phyloP scores from a whole-genome alignment of 2,329 filamentous ascomycete species.

The Talaromyces sp. region DNA sequence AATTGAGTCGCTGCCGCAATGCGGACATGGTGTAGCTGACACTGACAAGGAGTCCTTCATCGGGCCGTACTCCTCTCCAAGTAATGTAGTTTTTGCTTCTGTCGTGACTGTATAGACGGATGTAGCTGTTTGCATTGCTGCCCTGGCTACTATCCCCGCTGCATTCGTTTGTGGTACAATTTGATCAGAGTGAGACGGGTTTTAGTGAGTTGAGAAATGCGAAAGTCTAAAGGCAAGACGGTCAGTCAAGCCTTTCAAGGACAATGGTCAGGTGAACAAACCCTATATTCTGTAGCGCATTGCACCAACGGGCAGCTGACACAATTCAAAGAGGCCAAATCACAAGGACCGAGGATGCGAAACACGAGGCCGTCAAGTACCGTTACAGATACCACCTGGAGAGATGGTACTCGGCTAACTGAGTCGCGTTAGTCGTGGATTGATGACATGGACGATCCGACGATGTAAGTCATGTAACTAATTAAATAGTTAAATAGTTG shows the following conservation, averaged over 20 bases:
- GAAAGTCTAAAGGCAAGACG: background rate
- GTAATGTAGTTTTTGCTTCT: conserved; percentile 13
- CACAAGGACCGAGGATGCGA: conserved; percentile 8
- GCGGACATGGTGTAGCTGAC: conserved; percentile 33
- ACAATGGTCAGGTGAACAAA: conserved; percentile 4
- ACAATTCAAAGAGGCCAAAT: conserved; percentile 7
- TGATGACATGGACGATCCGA: background rate
- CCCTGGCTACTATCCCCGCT: background rate
- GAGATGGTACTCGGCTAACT: background rate
- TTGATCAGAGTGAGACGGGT: background rate
- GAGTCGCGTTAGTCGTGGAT: background rate
- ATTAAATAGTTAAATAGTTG: background rate
- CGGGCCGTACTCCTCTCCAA: conserved; percentile 10
- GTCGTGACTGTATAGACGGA: conserved; percentile 6
- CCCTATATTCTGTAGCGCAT: background rate
- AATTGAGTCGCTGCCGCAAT: conserved; percentile 39
- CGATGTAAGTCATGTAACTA: background rate
- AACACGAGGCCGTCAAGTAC: conserved; percentile 10
- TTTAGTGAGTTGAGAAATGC: background rate
- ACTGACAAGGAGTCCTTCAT: conserved; percentile 12
- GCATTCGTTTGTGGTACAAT: background rate
- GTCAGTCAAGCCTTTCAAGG: background rate
- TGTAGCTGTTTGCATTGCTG: conserved; percentile 14
- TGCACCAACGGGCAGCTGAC: conserved; percentile 7
- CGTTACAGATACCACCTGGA: conserved; percentile 8